These are phyloP conservation scores for Suhomyces panamericanus DNA, from an alignment of 1,139 yeast genomes.

Conservation along the genomic window DNA sequence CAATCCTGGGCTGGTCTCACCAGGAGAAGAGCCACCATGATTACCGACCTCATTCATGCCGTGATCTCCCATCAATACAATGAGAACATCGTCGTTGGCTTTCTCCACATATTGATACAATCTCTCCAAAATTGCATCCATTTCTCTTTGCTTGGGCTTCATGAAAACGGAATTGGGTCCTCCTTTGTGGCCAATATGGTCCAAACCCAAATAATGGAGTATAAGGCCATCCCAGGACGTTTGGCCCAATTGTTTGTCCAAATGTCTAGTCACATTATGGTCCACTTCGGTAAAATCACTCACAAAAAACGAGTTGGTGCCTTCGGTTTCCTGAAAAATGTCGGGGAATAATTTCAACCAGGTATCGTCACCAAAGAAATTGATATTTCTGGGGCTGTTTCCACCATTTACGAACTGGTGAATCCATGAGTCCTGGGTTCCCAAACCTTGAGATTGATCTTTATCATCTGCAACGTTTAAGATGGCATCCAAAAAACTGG, in stretches of 20 bases:
- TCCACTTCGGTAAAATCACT: conserved; percentile 95
- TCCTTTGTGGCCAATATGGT: conserved; percentile 96
- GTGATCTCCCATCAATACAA: conserved; percentile 88
- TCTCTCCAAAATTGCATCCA: conserved; percentile 66
- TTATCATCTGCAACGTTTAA: conserved; percentile 87
- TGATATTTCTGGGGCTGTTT: conserved; percentile 44
- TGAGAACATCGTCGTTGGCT: conserved; percentile 51
- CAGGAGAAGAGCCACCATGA: conserved; percentile 92
- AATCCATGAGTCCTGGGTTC: conserved; percentile 85
- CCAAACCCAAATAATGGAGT: conserved; percentile 88
- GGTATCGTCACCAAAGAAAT: conserved; percentile 96
- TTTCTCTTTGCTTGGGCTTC: conserved; percentile 79
- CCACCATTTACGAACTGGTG: conserved; percentile 52
- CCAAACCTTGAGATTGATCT: conserved; percentile 73
- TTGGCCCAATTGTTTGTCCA: conserved; percentile 51
- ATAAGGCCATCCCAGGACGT: conserved; percentile 78
- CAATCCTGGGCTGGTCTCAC: conserved; percentile 88
- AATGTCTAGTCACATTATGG: conserved; percentile 85
- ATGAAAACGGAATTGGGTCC: conserved; percentile 82
- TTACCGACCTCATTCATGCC: conserved; percentile 95
- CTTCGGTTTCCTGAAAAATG: conserved; percentile 67
- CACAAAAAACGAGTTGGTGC: conserved; percentile 92
- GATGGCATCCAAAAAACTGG: conserved; percentile 81
- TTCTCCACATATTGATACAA: conserved; percentile 44
- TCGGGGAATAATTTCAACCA: conserved; percentile 82